Percentiles rank a stretch among this genome's conserved stretches.
phyloP scores from a whole-genome alignment of 768 basidiomycete species.

The Asterophora parasitica region DNA sequence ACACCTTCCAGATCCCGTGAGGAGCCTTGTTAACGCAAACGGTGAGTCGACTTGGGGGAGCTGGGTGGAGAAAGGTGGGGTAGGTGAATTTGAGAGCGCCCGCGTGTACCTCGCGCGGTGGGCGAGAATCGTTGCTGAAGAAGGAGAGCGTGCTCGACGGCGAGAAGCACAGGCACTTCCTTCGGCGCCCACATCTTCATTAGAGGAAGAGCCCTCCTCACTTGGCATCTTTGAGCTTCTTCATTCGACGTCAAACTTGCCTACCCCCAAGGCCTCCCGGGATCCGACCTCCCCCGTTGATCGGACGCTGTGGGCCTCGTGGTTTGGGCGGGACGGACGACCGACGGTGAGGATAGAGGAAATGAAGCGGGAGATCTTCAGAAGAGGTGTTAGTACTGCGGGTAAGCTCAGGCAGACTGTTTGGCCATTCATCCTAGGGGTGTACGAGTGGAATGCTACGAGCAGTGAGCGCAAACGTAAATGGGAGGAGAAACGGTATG shows the following conservation, averaged over 20 bases:
- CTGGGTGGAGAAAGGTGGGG: slow-evolving; percentile 89
- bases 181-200: slow-evolving; percentile 40
- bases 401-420: slow-evolving; percentile 61
- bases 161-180: slow-evolving; percentile 72
- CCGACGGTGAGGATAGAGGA: slow-evolving; percentile 63
- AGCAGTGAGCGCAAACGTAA: slow-evolving; percentile 50
- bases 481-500: slow-evolving; percentile 65
- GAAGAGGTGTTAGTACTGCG: slow-evolving; percentile 57
- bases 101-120: slow-evolving; percentile 94
- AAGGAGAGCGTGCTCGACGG: slow-evolving; percentile 85
- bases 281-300: slow-evolving; percentile 77
- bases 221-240: slow-evolving; percentile 86
- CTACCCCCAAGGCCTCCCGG: slow-evolving; percentile 77
- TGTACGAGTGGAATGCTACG: slow-evolving; percentile 76
- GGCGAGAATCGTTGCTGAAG: slow-evolving; percentile 97
- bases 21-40: slow-evolving; percentile 81
- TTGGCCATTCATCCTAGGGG: slow-evolving; percentile 90
- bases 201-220: slow-evolving; percentile 62
- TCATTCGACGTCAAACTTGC: slow-evolving; percentile 73
- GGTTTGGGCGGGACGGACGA: slow-evolving; percentile 71
- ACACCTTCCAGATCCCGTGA: slow-evolving; percentile 92
- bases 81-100: slow-evolving; percentile 95
- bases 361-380: slow-evolving; percentile 75
- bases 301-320: slow-evolving; percentile 64
- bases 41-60: slow-evolving; percentile 93